Evolutionary conservation across 2,329 filamentous ascomycete genomes (phyloP).

Genomic region (Pestalotiopsis sp.): DNA sequence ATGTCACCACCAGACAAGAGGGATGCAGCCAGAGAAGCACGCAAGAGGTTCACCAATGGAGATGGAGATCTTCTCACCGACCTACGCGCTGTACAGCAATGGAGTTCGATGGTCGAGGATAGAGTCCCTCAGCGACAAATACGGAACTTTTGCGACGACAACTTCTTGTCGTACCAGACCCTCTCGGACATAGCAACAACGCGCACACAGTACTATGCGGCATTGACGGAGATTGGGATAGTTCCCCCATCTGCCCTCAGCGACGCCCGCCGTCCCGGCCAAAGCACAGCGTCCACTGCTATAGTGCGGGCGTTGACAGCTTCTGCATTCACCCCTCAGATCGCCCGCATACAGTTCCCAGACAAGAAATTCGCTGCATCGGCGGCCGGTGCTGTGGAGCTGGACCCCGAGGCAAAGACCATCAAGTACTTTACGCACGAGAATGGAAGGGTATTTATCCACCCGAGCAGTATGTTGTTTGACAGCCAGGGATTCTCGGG

Average conservation of each 20-base stretch:
- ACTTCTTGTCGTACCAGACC: slow-evolving; percentile 82
- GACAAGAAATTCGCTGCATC: slow-evolving; percentile 94
- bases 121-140: slow-evolving; percentile 64
- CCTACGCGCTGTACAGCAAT: slow-evolving; percentile 80
- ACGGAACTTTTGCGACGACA: slow-evolving; percentile 79
- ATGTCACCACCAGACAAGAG: slow-evolving; percentile 81
- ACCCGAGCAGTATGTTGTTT: slow-evolving; percentile 87
- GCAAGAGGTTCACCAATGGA: slow-evolving; percentile 71
- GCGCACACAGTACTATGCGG: slow-evolving; percentile 80
- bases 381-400: slow-evolving; percentile 84
- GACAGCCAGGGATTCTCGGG: slow-evolving; percentile 77
- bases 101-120: slow-evolving; percentile 68
- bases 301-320: slow-evolving; percentile 73
- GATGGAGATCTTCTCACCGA: slow-evolving; percentile 92
- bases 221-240: slow-evolving; percentile 85
- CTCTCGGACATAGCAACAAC: slow-evolving; percentile 89
- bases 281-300: slow-evolving; percentile 35
- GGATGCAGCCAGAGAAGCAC: slow-evolving; percentile 78
- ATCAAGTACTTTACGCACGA: slow-evolving; percentile 94
- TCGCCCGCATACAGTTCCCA: slow-evolving; percentile 89
- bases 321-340: slow-evolving; percentile 79
- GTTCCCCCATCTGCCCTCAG: slow-evolving; percentile 43
- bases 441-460: slow-evolving; percentile 87
- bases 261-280: background rate
- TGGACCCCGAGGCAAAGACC: slow-evolving; percentile 87